Evolutionary conservation across 768 basidiomycete species (phyloP), one percentile per base, ranked within the genome.

Genomic region (Rhodotorula sphaerocarpa): DNA sequence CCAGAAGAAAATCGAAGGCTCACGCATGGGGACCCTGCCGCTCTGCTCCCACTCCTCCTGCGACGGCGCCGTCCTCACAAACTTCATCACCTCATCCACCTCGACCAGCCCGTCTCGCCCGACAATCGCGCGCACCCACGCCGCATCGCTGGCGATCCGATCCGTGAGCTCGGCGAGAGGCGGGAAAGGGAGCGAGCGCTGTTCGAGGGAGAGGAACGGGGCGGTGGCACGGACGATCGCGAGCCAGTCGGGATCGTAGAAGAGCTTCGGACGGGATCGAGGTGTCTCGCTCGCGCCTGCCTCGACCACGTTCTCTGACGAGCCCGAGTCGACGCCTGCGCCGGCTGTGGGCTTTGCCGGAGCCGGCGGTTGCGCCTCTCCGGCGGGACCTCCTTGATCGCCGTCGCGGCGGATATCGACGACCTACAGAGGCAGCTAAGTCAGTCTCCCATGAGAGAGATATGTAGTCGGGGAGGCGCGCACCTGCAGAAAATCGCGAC

Each of bases 221-320:
- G 90, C 82, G 68, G 92, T 86, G 1, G 89, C 90, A 11, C 88
- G 86, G 7, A 84, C 84, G 71, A 99, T 90, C 0, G 90, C 91
- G 50, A 97, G 83, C 95, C 95, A 99, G 73, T 90, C 84, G 0
- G 85, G 84, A 71, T 96, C 91, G 75, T 82, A 95, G 20, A 81
- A 79, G 25, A 96, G 63, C 1, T 31, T 21, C 0, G 61, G 61
- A 5, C 25, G 48, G 10, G 48, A 12, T 6, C 33, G 34, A 71
- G 0, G 62, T 30, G 36, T 48, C 36, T 18, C 34, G 53, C 44
- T 30, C n/a, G 30, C 28, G 7, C 11, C 43, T 42, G 14, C 3
- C 43, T 5, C 30, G 42, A n/a, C n/a, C n/a, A n/a, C n/a, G n/a
- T n/a, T n/a, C n/a, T 41, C 30, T 70, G 73, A 7, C 56, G 70